These are phyloP conservation scores for Castanospermum australe DNA, from an alignment of 306 rosid species.

Conservation along the genomic window DNA sequence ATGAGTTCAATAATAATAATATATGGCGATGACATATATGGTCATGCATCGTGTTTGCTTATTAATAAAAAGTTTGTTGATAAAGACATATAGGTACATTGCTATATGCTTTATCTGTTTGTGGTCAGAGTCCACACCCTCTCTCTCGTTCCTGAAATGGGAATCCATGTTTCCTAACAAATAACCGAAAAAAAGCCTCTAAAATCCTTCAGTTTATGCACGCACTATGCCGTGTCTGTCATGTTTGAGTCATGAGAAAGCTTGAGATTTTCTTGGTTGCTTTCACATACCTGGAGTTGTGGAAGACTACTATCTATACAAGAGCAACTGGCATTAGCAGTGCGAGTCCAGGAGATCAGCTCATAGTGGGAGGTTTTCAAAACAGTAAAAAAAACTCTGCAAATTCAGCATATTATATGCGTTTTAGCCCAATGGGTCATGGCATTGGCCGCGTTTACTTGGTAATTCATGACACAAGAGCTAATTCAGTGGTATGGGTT, in stretches of 20 bases:
- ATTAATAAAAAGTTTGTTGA: background rate
- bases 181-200: no score
- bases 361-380: no score
- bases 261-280: background rate
- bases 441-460: background rate
- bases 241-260: background rate
- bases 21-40: background rate
- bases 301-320: background rate
- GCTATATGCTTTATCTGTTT: no score
- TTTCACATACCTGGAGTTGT: background rate
- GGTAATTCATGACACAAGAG: background rate
- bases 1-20: background rate
- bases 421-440: background rate
- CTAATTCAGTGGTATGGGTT: background rate
- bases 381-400: background rate
- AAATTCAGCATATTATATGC: background rate
- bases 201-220: no score
- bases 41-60: background rate
- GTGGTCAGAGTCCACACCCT: no score
- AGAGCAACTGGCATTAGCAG: background rate
- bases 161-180: no score
- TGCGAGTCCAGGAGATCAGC: conserved; percentile 2
- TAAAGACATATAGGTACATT: no score
- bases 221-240: background rate
- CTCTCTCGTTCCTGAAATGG: no score